Evolutionary conservation across 306 rosid genomes (phyloP).

Genomic region (Rosa rugosa): DNA sequence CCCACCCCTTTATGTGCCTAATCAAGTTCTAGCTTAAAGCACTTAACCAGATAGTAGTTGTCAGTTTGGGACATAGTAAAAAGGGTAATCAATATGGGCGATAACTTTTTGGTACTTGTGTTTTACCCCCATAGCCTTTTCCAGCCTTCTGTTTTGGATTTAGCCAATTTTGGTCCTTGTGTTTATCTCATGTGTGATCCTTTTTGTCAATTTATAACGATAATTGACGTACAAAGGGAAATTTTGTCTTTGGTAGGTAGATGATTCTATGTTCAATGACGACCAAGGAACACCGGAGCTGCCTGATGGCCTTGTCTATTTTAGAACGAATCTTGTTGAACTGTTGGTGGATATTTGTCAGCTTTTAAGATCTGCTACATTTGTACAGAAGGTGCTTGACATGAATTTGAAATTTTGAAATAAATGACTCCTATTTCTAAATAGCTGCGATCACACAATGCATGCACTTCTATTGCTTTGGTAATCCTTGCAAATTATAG

Average conservation of each 20-base stretch:
- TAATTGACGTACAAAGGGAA: slow-evolving; percentile 15
- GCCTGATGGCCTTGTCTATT: slow-evolving; percentile 86
- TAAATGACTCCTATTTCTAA: not conserved
- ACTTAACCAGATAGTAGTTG: no score
- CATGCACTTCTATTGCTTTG: not conserved
- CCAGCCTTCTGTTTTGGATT: not conserved
- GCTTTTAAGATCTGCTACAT: slow-evolving; percentile 68
- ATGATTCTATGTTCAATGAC: slow-evolving; percentile 61
- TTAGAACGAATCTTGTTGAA: slow-evolving; percentile 82
- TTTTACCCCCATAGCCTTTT: not conserved
- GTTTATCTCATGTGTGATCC: not conserved
- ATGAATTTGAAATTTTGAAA: slow-evolving; percentile 3
- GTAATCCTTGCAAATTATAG: not conserved
- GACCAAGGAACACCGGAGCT: slow-evolving; percentile 73
- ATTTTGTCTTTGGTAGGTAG: slow-evolving; percentile 59
- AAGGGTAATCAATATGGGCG: no score
- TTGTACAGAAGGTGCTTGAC: slow-evolving; percentile 69
- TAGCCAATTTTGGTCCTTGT: not conserved
- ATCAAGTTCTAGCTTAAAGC: no score
- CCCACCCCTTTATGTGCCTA: no score
- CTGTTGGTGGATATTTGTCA: slow-evolving; percentile 95
- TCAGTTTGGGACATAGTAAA: no score
- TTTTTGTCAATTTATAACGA: not conserved
- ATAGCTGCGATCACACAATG: not conserved
- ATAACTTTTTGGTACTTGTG: not conserved